Base-by-base conservation (phyloP, 768 basidiomycete species). In the Kwoniella dejecticola region DNA sequence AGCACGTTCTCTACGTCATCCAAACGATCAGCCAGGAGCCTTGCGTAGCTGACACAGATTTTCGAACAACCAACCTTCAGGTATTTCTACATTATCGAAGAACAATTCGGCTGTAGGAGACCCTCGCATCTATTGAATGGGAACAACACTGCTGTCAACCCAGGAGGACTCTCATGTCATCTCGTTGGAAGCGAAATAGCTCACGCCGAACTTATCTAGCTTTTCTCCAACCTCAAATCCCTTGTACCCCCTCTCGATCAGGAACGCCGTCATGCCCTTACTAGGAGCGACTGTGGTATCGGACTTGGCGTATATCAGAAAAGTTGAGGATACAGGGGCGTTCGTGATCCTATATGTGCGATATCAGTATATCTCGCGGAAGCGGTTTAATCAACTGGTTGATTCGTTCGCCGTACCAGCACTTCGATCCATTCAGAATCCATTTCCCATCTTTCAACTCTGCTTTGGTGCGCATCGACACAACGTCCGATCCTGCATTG, bases 61-160 rank as follows among this genome's bases (percentile, higher is more conserved):
- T 33, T 27, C 13, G 10, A 5, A 4, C 23, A 26, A 47, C 71
- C 49, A 56, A 91, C 91, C 89, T 74, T 89, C 86, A 0, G 94
- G 91, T 3, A 97, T 89, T 68, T 88, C 84, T 68, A 91, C 94
- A 68, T 91, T 84, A 67, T 95, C 90, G 61, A 97, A 96, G 19
- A 94, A 86, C 23, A 96, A 81, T 75, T 97, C 94, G 66, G 91
- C 91, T 2, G 94, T 97, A 69, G 96, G 92, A 62, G 89, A 91
- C 38, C 94, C 94, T 69, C 94, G 82, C 94, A 97, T 97, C 79
- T 80, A 61, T 15, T 24, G 7, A 4, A 17, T 23, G 27, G 45
- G 12, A 30, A n/a, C 19, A 36, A 17, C 23, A 48, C 38, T 42
- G 38, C 21, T 19, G 1, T 19, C 8, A 8, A 12, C 44, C 27